Conservation (phyloP, 345 rosid species). For the Melaleuca alternifolia region DNA sequence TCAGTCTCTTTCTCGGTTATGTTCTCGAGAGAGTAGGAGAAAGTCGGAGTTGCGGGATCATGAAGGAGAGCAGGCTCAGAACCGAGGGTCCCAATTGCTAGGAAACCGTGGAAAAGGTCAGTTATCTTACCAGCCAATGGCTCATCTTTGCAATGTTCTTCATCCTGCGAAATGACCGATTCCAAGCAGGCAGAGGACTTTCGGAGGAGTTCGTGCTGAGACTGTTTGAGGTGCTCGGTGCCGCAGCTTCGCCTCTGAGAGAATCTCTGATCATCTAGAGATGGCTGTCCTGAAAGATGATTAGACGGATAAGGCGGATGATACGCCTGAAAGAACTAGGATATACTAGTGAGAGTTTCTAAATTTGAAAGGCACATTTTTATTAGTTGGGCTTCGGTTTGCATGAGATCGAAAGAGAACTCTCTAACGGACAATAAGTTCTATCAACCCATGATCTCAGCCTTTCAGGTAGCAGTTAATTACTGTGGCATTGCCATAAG, state of each 20-base stretch:
- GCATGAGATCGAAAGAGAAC: not conserved
- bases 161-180: constrained; percentile 10
- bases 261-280: constrained; percentile 45
- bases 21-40: constrained; percentile 31
- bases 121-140: constrained; percentile 36
- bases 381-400: not conserved
- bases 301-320: constrained; percentile 24
- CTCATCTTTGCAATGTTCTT: constrained; percentile 35
- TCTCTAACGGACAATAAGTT: not conserved
- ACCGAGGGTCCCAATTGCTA: constrained; percentile 60
- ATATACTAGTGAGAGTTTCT: not conserved
- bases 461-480: not conserved
- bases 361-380: not conserved
- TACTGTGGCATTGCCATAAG: not conserved
- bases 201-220: constrained; percentile 24
- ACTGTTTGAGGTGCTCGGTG: constrained; percentile 27
- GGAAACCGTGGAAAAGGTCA: constrained; percentile 75
- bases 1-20: constrained; percentile 66
- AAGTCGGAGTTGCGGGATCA: constrained; percentile 54
- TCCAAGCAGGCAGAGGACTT: constrained; percentile 49
- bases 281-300: constrained; percentile 47
- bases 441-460: not conserved
- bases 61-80: not conserved
- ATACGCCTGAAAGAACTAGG: not conserved
- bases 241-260: constrained; percentile 34